phyloP scores from a whole-genome alignment of 768 basidiomycete genomes.

The Paxillus involutus region DNA sequence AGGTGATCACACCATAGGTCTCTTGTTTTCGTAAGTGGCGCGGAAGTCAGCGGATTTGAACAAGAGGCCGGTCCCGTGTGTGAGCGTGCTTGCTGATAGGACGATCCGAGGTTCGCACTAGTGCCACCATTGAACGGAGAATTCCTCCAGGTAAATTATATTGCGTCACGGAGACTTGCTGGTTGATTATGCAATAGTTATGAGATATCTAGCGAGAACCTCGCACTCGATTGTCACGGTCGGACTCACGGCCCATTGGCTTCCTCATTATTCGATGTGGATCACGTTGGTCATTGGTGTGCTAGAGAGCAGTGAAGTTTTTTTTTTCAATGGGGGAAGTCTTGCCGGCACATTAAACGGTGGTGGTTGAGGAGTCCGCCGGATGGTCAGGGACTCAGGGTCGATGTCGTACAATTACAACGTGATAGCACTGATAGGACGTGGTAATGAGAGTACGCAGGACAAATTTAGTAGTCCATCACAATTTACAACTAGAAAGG shows the following conservation, averaged over 20 bases:
- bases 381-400: conserved; percentile 22
- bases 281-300: too few species aligned
- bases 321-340: not conserved
- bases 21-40: conserved; percentile 29
- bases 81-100: conserved; percentile 1
- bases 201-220: too few species aligned
- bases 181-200: too few species aligned
- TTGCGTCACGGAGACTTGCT: conserved; percentile 17
- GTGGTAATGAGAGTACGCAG: conserved; percentile 19
- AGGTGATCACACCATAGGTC: conserved; percentile 18
- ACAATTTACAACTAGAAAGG: conserved; percentile 33
- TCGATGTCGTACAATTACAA: conserved; percentile 29
- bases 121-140: not conserved
- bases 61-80: conserved; percentile 11
- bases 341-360: not conserved
- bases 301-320: too few species aligned
- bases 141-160: conserved; percentile 21
- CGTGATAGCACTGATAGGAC: conserved; percentile 9
- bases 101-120: not conserved
- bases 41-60: conserved; percentile 25
- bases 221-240: too few species aligned
- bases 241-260: too few species aligned
- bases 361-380: conserved; percentile 3
- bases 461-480: conserved; percentile 31
- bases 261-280: too few species aligned